These are phyloP conservation scores for Diaporthe australafricana DNA, from an alignment of 2,329 filamentous ascomycete genomes.

Conservation along the genomic window DNA sequence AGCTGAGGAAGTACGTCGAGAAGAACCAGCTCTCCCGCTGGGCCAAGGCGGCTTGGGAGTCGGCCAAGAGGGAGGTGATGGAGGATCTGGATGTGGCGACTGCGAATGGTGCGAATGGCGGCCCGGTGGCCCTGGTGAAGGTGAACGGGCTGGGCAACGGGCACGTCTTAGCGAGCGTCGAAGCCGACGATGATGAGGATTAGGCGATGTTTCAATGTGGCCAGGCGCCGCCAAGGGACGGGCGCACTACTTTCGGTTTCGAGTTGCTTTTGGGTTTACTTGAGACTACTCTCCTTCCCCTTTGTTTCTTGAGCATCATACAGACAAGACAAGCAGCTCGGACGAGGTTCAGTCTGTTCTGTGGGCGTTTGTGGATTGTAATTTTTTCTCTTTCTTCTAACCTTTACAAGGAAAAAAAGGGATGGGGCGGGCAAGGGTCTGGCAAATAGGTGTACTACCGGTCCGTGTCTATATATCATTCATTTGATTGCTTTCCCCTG, in stretches of 20 bases:
- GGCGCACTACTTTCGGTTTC: background rate
- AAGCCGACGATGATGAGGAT: constrained; percentile 29
- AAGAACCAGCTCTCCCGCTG: constrained; percentile 78
- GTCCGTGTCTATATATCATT: constrained; percentile 33
- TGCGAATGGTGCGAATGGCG: constrained; percentile 31
- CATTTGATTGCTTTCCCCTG: constrained; percentile 5
- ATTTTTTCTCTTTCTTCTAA: background rate
- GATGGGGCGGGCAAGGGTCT: constrained; percentile 5
- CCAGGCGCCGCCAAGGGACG: background rate
- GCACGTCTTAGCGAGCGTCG: constrained; percentile 31
- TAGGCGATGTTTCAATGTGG: background rate
- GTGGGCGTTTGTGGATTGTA: constrained; percentile 25
- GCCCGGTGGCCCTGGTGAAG: constrained; percentile 14
- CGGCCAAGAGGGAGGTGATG: constrained; percentile 45
- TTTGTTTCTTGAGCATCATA: constrained; percentile 12
- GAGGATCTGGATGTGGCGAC: constrained; percentile 20
- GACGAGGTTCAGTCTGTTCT: background rate
- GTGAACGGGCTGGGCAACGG: constrained; percentile 29
- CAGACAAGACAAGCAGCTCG: constrained; percentile 21
- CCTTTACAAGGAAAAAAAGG: constrained; percentile 12
- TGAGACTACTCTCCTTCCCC: background rate
- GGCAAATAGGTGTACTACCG: constrained; percentile 20
- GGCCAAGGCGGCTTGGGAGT: constrained; percentile 56
- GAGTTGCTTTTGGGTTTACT: background rate
- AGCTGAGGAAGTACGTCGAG: constrained; percentile 73